A percentile compares a stretch with the other conserved stretches of the same genome.
phyloP scores from a whole-genome alignment of 2,329 filamentous ascomycete species.

The Nakataea oryzae region DNA sequence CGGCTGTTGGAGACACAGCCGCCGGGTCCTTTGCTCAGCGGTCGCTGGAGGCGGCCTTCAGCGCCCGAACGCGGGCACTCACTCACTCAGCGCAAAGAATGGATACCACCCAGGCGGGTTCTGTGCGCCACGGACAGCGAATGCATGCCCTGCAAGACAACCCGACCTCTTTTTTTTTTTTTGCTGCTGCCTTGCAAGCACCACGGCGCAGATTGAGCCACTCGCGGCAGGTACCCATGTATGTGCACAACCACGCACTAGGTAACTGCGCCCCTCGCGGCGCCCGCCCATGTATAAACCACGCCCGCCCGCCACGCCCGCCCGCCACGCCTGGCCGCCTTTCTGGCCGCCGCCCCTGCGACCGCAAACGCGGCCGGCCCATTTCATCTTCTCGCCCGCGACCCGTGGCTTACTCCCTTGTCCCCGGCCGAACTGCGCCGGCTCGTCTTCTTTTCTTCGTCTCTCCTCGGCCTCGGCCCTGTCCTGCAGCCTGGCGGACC shows the following conservation, averaged over 20 bases:
- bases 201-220: not conserved
- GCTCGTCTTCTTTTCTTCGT: not conserved
- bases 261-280: not conserved
- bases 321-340: not conserved
- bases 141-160: too few species aligned
- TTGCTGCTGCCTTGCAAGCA: not conserved
- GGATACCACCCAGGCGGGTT: too few species aligned
- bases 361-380: not conserved
- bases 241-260: too few species aligned
- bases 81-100: too few species aligned
- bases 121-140: too few species aligned
- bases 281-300: not conserved
- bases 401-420: not conserved
- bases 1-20: not conserved
- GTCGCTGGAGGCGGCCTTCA: not conserved
- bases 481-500: too few species aligned
- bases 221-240: not conserved
- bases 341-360: not conserved
- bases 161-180: too few species aligned
- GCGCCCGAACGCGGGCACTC: too few species aligned
- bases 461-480: not conserved
- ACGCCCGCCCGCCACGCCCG: not conserved
- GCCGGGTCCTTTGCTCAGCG: not conserved
- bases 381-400: not conserved
- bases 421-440: too few species aligned